Base-by-base conservation (phyloP, 1,139 yeast species). In the Lizanozyma gosingica region DNA sequence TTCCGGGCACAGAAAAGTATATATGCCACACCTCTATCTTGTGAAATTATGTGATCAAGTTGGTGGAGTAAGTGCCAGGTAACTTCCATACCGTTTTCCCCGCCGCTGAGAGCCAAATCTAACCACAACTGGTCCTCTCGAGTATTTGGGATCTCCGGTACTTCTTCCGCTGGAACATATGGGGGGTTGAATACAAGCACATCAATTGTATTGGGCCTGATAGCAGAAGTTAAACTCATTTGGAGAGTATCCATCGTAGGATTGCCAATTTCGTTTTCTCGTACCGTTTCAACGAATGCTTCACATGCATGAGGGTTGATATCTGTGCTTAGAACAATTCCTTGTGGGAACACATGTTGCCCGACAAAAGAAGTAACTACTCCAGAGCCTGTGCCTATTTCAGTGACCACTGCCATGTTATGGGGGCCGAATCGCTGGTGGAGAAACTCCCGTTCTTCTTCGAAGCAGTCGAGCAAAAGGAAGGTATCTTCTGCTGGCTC, bases 401-500 rank as follows among this genome's bases (percentile, higher is more conserved):
- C 98, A n/a, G 83, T 70, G 1, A 84, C 80, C 1, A 86, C 38
- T 0, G 94, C 83, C 0, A 55, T 39, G 16, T 41, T 42, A 16
- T 47, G 33, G n/a, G 43, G 18, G 44, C 69, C 73, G 35, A 56
- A 55, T 14, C 51, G 43, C 11, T 33, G 16, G 15, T 49, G 45
- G 33, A 81, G 51, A 42, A 50, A 62, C 0, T 45, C 51, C 38
- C 57, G 56, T 41, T 84, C 82, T 37, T 65, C 59, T 52, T 92
- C 97, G 40, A 92, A 67, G 15, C 83, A 69, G 57, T 92, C 98
- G 34, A 92, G 62, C 14, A 92, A 64, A 9, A 90, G 71, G 53
- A 83, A 92, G 14, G 94, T 77, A 63, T 92, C 98, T 52, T 92
- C 98, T 1, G 95, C 77, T 0, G 97, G 97, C 54, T 92, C 97